Evolutionary conservation across 805 yeast genomes (phyloP).

Genomic region (Ogataea parapolymorpha): DNA sequence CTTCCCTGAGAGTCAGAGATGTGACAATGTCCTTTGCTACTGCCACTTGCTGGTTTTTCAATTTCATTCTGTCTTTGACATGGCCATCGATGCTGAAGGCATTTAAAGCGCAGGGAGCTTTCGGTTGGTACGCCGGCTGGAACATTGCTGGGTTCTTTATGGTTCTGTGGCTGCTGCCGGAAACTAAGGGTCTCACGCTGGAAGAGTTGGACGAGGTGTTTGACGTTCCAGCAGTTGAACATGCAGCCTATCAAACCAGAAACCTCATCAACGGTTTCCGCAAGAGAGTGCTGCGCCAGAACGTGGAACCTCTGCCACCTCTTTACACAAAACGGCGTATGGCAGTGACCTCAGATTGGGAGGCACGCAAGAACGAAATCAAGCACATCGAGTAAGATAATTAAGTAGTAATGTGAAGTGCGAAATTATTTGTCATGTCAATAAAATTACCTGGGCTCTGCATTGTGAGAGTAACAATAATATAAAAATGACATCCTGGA

Average conservation of each 20-base stretch:
- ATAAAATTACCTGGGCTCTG: not conserved
- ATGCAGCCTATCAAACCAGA: slow-evolving; percentile 47
- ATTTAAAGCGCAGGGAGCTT: slow-evolving; percentile 79
- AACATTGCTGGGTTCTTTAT: slow-evolving; percentile 66
- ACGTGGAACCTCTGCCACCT: slow-evolving; percentile 50
- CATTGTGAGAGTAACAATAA: not conserved
- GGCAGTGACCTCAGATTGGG: slow-evolving; percentile 63
- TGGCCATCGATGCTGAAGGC: slow-evolving; percentile 72
- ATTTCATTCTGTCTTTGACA: slow-evolving; percentile 65
- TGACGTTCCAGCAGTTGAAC: slow-evolving; percentile 51
- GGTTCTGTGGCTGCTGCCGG: slow-evolving; percentile 70
- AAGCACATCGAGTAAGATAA: slow-evolving; percentile 44
- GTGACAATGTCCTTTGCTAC: slow-evolving; percentile 79
- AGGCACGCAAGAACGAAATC: slow-evolving; percentile 50
- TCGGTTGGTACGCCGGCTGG: slow-evolving; percentile 88
- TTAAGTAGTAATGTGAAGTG: not conserved
- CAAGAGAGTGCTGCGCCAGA: slow-evolving; percentile 44
- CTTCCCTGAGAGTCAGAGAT: slow-evolving; percentile 76
- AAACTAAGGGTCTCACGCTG: slow-evolving; percentile 67
- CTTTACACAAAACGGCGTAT: slow-evolving; percentile 54
- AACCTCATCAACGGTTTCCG: slow-evolving; percentile 42
- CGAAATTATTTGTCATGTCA: not conserved
- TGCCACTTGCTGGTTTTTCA: slow-evolving; percentile 72
- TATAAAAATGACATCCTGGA: too few species aligned
- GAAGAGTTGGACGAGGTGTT: slow-evolving; percentile 78